These are phyloP conservation scores for Xerophyta viscosa DNA, from an alignment of 106 monocot genomes.

Conservation along the genomic window DNA sequence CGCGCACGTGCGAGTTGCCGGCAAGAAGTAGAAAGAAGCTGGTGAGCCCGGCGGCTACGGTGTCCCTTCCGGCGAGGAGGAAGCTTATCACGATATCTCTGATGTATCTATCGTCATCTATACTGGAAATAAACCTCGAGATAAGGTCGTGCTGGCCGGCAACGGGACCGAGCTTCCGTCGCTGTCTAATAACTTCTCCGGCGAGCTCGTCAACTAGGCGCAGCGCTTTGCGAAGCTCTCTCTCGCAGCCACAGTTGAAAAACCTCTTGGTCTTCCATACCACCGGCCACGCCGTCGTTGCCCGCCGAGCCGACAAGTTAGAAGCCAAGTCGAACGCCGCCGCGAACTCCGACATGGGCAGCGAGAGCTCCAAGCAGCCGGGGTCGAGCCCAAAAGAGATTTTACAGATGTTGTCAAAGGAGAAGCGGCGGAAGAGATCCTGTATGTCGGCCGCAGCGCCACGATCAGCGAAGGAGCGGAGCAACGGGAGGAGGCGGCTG, in stretches of 20 bases:
- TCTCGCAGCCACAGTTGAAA: conserved; percentile 48
- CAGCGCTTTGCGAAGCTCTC: conserved; percentile 26
- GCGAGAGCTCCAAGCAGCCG: conserved; percentile 35
- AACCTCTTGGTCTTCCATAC: conserved; percentile 46
- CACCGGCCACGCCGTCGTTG: conserved; percentile 10
- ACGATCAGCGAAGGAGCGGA: conserved; percentile 5
- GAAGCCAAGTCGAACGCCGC: conserved; percentile 59
- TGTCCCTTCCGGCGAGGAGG: conserved; percentile 69
- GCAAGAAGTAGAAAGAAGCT: conserved; percentile 52
- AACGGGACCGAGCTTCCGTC: conserved; percentile 28
- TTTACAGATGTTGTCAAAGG: conserved; percentile 62
- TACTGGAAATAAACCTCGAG: conserved; percentile 46
- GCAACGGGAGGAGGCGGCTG: conserved; percentile 35
- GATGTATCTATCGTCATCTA: conserved; percentile 35
- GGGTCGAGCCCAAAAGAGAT: conserved; percentile 69
- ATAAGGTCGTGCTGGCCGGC: conserved; percentile 35
- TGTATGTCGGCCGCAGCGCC: conserved; percentile 27
- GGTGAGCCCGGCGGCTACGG: conserved; percentile 47
- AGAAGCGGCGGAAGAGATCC: conserved; percentile 45
- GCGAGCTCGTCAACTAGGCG: conserved; percentile 25
- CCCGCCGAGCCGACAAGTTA: conserved; percentile 34
- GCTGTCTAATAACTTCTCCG: conserved; percentile 37
- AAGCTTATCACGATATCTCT: conserved; percentile 72
- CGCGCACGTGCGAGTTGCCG: conserved; percentile 15
- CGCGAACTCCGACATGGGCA: conserved; percentile 47